Conservation (phyloP, 2,329 filamentous ascomycete genomes). For the Fusarium heterosporum region DNA sequence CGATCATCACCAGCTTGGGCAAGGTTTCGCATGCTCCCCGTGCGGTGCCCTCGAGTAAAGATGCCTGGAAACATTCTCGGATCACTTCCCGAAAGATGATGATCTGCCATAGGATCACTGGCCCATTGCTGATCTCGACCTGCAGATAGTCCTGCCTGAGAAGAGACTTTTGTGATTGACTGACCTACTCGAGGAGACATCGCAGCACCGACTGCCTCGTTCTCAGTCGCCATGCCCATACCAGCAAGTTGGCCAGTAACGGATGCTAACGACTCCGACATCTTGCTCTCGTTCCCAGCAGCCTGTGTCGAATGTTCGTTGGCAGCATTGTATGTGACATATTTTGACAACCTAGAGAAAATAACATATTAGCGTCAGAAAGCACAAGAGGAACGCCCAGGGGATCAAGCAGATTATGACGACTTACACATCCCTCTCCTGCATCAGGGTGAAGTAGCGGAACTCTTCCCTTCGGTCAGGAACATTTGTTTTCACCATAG, state of each 20-base stretch:
- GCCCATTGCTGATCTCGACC: slow-evolving; percentile 53
- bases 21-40: slow-evolving; percentile 55
- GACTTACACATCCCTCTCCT: slow-evolving; percentile 86
- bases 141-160: slow-evolving; percentile 36
- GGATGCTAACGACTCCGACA: slow-evolving; percentile 36
- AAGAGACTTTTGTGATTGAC: slow-evolving; percentile 31
- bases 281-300: slow-evolving; percentile 26
- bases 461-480: slow-evolving; percentile 93
- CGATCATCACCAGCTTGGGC: slow-evolving; percentile 43
- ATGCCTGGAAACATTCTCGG: slow-evolving; percentile 80
- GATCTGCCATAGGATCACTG: slow-evolving; percentile 55
- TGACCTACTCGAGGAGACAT: slow-evolving; percentile 24
- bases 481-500: slow-evolving; percentile 95
- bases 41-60: slow-evolving; percentile 63
- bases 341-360: slow-evolving; percentile 55
- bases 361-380: slow-evolving; percentile 7
- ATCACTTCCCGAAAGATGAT: slow-evolving; percentile 68
- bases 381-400: not conserved
- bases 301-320: slow-evolving; percentile 34
- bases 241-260: slow-evolving; percentile 15
- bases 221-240: slow-evolving; percentile 1
- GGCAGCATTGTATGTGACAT: slow-evolving; percentile 53
- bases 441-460: slow-evolving; percentile 83
- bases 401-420: not conserved
- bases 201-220: slow-evolving; percentile 23